Conservation (phyloP, 106 monocot species). For the Ottelia alismoides region DNA sequence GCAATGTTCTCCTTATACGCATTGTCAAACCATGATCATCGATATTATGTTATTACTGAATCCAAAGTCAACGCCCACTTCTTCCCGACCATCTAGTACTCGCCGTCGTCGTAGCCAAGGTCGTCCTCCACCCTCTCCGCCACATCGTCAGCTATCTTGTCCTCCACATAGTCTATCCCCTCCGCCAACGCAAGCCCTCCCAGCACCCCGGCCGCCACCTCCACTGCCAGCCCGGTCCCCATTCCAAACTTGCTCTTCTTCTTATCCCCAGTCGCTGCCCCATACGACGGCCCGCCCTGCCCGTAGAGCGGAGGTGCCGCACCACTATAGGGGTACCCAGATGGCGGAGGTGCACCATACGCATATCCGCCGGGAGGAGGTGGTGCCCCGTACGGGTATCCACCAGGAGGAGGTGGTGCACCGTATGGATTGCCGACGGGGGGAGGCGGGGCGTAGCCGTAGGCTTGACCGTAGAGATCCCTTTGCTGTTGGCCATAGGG, state of each 20-base stretch:
- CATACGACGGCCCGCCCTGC: background rate
- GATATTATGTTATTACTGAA: too few species aligned
- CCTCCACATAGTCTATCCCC: slow-evolving; percentile 54
- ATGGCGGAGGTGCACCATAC: slow-evolving; percentile 9
- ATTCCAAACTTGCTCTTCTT: slow-evolving; percentile 67
- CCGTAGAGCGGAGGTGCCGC: background rate
- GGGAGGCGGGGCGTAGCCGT: slow-evolving; percentile 9
- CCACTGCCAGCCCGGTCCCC: slow-evolving; percentile 88
- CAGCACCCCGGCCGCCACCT: slow-evolving; percentile 69
- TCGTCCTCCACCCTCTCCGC: slow-evolving; percentile 77
- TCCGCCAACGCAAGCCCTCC: slow-evolving; percentile 79
- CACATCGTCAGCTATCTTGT: slow-evolving; percentile 57
- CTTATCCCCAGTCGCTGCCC: slow-evolving; percentile 15
- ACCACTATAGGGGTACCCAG: slow-evolving; percentile 16
- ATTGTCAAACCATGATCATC: too few species aligned
- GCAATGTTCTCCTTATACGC: too few species aligned
- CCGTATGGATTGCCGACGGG: slow-evolving; percentile 12
- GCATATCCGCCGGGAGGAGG: slow-evolving; percentile 7
- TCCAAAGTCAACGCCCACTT: too few species aligned
- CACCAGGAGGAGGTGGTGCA: slow-evolving; percentile 12
- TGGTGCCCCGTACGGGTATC: slow-evolving; percentile 15
- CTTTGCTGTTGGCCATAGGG: slow-evolving; percentile 9
- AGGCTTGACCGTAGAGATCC: slow-evolving; percentile 5
- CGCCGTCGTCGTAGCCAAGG: slow-evolving; percentile 32
- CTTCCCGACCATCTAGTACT: slow-evolving; percentile 19